A percentile compares a stretch with the other conserved stretches of the same genome.
These are phyloP conservation scores for Euphorbia peplus DNA, from an alignment of 345 rosid species.

Conservation along the genomic window DNA sequence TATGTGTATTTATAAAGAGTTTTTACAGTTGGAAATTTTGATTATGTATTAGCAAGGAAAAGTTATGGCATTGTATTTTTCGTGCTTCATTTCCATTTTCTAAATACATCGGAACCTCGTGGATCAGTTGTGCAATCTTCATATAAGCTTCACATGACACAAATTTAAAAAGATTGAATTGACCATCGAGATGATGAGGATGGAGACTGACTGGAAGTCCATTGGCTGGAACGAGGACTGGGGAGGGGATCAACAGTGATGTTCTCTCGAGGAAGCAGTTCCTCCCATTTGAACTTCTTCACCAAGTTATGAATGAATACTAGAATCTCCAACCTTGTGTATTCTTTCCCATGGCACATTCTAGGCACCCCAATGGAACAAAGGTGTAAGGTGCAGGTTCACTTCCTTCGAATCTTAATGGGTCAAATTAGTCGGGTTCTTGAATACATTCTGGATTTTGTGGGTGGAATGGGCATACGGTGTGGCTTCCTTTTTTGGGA, in stretches of 20 bases:
- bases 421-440: background rate
- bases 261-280: background rate
- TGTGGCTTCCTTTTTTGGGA: constrained; percentile 15
- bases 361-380: background rate
- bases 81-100: too few relatives aligned
- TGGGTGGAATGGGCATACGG: background rate
- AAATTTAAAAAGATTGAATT: too few relatives aligned
- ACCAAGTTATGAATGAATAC: background rate
- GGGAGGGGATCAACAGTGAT: constrained; percentile 2
- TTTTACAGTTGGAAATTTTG: constrained; percentile 11
- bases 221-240: background rate
- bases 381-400: background rate
- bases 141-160: too few relatives aligned
- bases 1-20: constrained; percentile 2
- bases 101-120: too few relatives aligned
- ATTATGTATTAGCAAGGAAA: constrained; percentile 1
- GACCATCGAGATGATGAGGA: background rate
- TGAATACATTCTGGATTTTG: background rate
- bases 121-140: too few relatives aligned
- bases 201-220: background rate
- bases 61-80: background rate
- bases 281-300: background rate
- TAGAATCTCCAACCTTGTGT: background rate
- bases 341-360: background rate
- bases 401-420: background rate